Evolutionary conservation across 768 basidiomycete species (phyloP).

Genomic region (Amanita rubescens): DNA sequence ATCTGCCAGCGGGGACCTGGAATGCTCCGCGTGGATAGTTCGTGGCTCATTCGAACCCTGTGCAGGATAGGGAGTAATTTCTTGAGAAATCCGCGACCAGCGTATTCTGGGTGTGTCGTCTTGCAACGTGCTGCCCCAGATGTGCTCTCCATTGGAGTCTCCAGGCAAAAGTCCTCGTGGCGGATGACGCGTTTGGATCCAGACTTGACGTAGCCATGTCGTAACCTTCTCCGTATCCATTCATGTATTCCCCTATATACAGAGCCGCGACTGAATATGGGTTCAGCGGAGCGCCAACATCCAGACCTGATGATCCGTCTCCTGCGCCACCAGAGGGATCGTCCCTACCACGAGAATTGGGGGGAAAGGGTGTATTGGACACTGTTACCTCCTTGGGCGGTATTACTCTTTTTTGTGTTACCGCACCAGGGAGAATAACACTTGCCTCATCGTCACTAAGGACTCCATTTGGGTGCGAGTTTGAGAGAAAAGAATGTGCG

Average conservation of each 20-base stretch:
- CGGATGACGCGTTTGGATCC: not conserved
- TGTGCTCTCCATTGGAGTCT: not conserved
- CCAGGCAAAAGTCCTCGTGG: not conserved
- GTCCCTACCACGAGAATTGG: not conserved
- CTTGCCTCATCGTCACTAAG: constrained; percentile 3
- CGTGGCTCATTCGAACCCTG: not conserved
- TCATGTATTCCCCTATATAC: constrained; percentile 18
- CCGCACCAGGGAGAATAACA: constrained; percentile 5
- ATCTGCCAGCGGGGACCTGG: not conserved
- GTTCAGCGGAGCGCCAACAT: constrained; percentile 8
- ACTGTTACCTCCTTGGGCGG: constrained; percentile 3
- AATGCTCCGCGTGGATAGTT: not conserved
- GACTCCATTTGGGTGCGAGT: not conserved
- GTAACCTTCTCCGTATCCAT: constrained; percentile 21
- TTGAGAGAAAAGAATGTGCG: not conserved
- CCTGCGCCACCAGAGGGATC: not conserved
- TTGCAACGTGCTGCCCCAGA: not conserved
- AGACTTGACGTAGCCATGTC: not conserved
- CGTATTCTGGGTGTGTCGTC: not conserved
- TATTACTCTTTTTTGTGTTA: not conserved
- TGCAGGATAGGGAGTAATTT: not conserved
- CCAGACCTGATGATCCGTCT: not conserved
- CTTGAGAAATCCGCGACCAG: not conserved
- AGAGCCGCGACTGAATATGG: constrained; percentile 18
- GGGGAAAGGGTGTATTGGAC: constrained; percentile 3